Percentiles rank a stretch among this genome's conserved stretches.
Evolutionary conservation across 129 eudicot species (phyloP).

Genomic region (Deinandra increscens): DNA sequence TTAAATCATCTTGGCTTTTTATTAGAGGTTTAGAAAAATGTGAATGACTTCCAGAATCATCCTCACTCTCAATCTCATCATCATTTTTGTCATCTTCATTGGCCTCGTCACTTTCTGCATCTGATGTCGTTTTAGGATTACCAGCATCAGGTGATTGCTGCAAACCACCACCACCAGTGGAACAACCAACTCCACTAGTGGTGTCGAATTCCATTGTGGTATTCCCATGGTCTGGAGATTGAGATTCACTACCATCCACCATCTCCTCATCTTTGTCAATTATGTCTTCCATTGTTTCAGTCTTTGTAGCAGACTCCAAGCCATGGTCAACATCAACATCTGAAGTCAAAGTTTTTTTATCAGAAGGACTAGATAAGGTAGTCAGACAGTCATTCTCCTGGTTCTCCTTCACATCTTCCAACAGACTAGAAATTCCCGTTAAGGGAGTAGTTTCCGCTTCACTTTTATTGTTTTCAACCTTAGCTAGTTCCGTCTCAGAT

Average conservation of each 20-base stretch:
- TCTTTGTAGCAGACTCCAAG: slow-evolving; percentile 24
- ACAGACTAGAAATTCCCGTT: slow-evolving; percentile 21
- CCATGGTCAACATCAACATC: slow-evolving; percentile 33
- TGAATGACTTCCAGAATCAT: slow-evolving; percentile 36
- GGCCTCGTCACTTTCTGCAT: slow-evolving; percentile 33
- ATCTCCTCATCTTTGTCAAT: slow-evolving; percentile 35
- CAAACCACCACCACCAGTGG: slow-evolving; percentile 21
- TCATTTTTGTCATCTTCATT: slow-evolving; percentile 29
- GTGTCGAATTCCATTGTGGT: slow-evolving; percentile 9
- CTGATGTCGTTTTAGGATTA: slow-evolving; percentile 33
- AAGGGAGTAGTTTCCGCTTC: slow-evolving; percentile 18
- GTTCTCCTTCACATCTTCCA: slow-evolving; percentile 37
- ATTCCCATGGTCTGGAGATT: slow-evolving; percentile 22
- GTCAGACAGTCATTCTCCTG: slow-evolving; percentile 32
- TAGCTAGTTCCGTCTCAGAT: slow-evolving; percentile 11
- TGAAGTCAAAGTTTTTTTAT: slow-evolving; percentile 20
- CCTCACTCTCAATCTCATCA: slow-evolving; percentile 29
- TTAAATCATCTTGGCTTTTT: slow-evolving; percentile 27
- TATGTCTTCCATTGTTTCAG: slow-evolving; percentile 28
- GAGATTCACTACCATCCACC: slow-evolving; percentile 32
- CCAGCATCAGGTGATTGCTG: slow-evolving; percentile 22
- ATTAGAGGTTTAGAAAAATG: slow-evolving; percentile 27
- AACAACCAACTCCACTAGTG: slow-evolving; percentile 16
- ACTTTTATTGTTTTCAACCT: slow-evolving; percentile 22
- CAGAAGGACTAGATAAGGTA: slow-evolving; percentile 20